These are phyloP conservation scores for Blastocystis sp. DNA, from an alignment of 352 stramenopile species.

Conservation along the genomic window DNA sequence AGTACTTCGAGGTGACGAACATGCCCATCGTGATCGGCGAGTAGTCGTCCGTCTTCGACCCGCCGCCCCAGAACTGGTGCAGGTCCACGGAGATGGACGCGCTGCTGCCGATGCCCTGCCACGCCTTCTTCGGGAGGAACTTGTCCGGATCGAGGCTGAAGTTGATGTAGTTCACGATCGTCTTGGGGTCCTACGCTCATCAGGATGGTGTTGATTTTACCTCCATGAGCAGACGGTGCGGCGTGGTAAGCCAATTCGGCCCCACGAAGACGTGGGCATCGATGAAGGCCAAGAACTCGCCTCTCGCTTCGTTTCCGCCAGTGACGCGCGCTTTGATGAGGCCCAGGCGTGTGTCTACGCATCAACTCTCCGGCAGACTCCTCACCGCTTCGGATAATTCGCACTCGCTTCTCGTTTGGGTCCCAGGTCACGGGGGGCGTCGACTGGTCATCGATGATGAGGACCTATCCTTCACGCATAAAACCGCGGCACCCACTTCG, in stretches of 20 bases:
- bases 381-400: conserved; percentile 19
- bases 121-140: background rate
- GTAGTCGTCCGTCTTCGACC: background rate
- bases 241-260: conserved; percentile 5
- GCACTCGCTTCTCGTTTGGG: background rate
- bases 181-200: background rate
- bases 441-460: conserved; percentile 28
- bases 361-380: background rate
- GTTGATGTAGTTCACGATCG: conserved; percentile 5
- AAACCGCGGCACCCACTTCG: background rate
- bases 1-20: conserved; percentile 3
- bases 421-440: background rate
- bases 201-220: background rate
- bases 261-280: conserved; percentile 30
- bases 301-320: conserved; percentile 4
- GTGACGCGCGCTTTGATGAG: conserved; percentile 14
- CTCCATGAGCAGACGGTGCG: conserved; percentile 1
- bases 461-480: conserved; percentile 4
- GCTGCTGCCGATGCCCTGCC: background rate
- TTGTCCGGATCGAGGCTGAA: background rate
- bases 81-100: background rate
- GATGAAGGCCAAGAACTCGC: conserved; percentile 27
- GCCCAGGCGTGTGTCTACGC: background rate
- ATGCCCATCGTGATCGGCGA: conserved; percentile 35
- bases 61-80: conserved; percentile 24